A percentile compares a stretch with the other conserved stretches of the same genome.
phyloP scores from a whole-genome alignment of 768 basidiomycete species.

The Candolleomyces efflorescens region DNA sequence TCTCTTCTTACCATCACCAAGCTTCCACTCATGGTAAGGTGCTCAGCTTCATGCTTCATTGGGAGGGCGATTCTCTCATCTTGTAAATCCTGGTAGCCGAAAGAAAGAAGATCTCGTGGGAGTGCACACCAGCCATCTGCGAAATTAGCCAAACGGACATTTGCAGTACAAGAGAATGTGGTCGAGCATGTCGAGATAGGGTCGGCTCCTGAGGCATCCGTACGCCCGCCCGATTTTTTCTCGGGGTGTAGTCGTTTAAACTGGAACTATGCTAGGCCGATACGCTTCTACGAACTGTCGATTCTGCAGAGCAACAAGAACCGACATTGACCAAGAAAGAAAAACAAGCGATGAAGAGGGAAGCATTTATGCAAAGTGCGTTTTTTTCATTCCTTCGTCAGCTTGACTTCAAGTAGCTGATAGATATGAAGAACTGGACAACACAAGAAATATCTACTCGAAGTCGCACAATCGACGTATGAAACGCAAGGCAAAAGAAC shows the following conservation, averaged over 20 bases:
- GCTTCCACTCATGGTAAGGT: constrained; percentile 17
- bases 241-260: background rate
- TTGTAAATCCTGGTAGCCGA: constrained; percentile 22
- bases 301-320: constrained; percentile 3
- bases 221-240: constrained; percentile 20
- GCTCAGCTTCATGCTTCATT: background rate
- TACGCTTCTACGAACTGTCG: constrained; percentile 24
- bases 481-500: constrained; percentile 65
- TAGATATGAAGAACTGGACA: constrained; percentile 33
- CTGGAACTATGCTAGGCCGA: constrained; percentile 4
- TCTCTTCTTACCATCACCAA: too few relatives aligned
- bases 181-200: constrained; percentile 48
- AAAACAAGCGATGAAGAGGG: constrained; percentile 60
- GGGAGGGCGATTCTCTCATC: background rate
- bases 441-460: constrained; percentile 53
- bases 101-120: constrained; percentile 39
- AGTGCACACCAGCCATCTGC: constrained; percentile 50
- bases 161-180: constrained; percentile 45
- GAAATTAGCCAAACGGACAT: constrained; percentile 42
- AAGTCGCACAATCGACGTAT: constrained; percentile 68
- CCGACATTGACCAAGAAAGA: constrained; percentile 52
- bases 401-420: constrained; percentile 7
- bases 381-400: background rate
- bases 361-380: constrained; percentile 65
- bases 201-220: constrained; percentile 35